Evolutionary conservation across 2,329 filamentous ascomycete species (phyloP).

Genomic region (Phialemonium atrogriseum): DNA sequence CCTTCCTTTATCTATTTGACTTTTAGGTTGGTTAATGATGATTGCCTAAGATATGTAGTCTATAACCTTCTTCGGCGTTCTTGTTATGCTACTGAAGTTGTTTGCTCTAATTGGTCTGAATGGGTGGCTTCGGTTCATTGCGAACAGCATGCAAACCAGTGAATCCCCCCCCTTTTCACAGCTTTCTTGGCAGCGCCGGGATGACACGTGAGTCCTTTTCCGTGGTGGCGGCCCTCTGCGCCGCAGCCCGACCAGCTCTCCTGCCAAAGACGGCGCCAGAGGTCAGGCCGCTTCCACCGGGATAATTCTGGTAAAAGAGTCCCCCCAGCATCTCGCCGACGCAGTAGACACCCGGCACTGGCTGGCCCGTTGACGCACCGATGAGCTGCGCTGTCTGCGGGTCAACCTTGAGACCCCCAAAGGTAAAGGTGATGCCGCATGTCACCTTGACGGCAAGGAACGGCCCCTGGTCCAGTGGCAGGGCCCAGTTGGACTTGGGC

Average conservation of each 20-base stretch:
- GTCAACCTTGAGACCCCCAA: constrained; percentile 53
- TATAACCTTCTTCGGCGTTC: too few species aligned
- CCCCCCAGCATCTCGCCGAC: constrained; percentile 60
- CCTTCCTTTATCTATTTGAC: too few species aligned
- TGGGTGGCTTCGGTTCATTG: too few species aligned
- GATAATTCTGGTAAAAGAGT: constrained; percentile 55
- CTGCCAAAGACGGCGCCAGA: constrained; percentile 46
- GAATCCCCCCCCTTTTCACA: too few species aligned
- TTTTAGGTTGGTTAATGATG: too few species aligned
- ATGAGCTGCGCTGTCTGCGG: constrained; percentile 46
- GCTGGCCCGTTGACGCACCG: constrained; percentile 29
- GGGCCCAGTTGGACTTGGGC: constrained; percentile 59
- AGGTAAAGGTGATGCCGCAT: constrained; percentile 61
- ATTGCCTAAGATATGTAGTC: too few species aligned
- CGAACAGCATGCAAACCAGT: too few species aligned
- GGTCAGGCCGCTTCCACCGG: constrained; percentile 54
- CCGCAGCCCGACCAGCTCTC: constrained; percentile 28
- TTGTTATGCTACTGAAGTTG: too few species aligned
- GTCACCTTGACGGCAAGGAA: constrained; percentile 57
- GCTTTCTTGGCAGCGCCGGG: too few species aligned
- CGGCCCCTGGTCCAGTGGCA: constrained; percentile 46
- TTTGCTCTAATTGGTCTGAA: too few species aligned
- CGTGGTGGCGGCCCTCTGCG: too few species aligned
- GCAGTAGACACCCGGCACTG: constrained; percentile 50
- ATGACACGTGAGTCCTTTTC: too few species aligned